Conservation (phyloP, 2,329 filamentous ascomycete genomes). For the Didymella segeticola region DNA sequence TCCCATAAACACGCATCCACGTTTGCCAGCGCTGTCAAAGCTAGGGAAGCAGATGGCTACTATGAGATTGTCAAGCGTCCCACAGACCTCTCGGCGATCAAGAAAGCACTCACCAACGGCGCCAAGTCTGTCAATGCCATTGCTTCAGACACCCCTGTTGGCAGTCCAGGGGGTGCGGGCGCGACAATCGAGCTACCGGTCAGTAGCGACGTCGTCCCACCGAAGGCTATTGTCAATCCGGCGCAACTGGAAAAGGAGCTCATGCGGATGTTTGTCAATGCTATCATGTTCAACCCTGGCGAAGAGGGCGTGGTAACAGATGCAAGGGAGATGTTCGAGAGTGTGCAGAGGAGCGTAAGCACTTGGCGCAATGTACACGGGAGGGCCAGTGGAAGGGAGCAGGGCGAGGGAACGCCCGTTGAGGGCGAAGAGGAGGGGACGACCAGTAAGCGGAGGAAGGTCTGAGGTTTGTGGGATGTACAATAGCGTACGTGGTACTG, state of each 20-base stretch:
- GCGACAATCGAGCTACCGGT: conserved; percentile 62
- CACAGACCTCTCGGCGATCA: conserved; percentile 60
- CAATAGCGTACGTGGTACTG: too few species aligned
- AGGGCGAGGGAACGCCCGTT: conserved; percentile 39
- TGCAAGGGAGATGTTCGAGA: conserved; percentile 86
- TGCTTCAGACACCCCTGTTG: conserved; percentile 62
- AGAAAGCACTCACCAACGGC: conserved; percentile 56
- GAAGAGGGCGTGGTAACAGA: conserved; percentile 89
- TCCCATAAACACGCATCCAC: conserved; percentile 60
- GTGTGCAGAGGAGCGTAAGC: conserved; percentile 79
- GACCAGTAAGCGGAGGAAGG: conserved; percentile 40
- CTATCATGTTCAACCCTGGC: conserved; percentile 97
- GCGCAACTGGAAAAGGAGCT: conserved; percentile 91
- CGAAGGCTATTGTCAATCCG: conserved; percentile 90
- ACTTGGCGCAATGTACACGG: conserved; percentile 76
- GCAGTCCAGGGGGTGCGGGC: conserved; percentile 65
- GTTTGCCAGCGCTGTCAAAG: conserved; percentile 58
- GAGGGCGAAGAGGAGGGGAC: conserved; percentile 34
- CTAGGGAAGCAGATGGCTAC: conserved; percentile 60
- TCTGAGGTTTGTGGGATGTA: too few species aligned
- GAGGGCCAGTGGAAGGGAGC: conserved; percentile 34
- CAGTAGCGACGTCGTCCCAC: conserved; percentile 79
- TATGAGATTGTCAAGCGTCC: conserved; percentile 60
- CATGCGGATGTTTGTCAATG: conserved; percentile 96
- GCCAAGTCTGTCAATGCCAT: conserved; percentile 65